Conservation (phyloP, 1,284 basidiomycete genomes). For the Baeospora myosura region DNA sequence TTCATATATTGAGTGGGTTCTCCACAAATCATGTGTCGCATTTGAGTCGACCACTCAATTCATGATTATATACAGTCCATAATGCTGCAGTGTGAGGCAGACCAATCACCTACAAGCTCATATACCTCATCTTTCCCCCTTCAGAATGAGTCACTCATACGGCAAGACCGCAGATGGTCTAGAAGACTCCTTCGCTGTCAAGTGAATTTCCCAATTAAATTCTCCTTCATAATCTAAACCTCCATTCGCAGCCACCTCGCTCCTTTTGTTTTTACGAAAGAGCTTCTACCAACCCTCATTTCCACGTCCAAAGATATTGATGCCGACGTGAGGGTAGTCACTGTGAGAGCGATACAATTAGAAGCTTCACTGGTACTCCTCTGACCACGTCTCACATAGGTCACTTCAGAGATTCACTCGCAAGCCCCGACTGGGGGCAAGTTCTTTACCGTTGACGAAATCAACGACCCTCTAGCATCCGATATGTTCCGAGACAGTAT, state of each 20-base stretch:
- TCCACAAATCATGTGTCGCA: not conserved
- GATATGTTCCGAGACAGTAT: constrained; percentile 21
- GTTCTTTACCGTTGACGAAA: constrained; percentile 32
- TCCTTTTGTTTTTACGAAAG: constrained; percentile 38
- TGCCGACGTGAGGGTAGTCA: constrained; percentile 45
- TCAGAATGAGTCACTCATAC: constrained; percentile 7
- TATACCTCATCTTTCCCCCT: no score
- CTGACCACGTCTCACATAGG: not conserved
- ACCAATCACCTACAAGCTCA: not conserved
- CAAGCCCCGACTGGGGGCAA: constrained; percentile 1
- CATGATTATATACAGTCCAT: constrained; percentile 30
- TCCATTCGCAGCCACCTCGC: constrained; percentile 34
- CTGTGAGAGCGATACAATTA: constrained; percentile 24
- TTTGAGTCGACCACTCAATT: not conserved
- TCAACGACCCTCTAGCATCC: constrained; percentile 21
- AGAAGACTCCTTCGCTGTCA: constrained; percentile 22
- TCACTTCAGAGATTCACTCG: not conserved
- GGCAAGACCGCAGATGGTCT: constrained; percentile 25
- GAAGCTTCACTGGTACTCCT: not conserved
- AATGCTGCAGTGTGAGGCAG: constrained; percentile 41
- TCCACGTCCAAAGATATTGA: constrained; percentile 34
- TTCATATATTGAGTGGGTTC: constrained; percentile 44
- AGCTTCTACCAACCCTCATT: constrained; percentile 40
- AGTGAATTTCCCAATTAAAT: constrained; percentile 27
- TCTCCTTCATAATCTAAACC: not conserved